These are phyloP conservation scores for Raffaelea deltoideospora DNA, from an alignment of 2,329 filamentous ascomycete species.

Conservation along the genomic window DNA sequence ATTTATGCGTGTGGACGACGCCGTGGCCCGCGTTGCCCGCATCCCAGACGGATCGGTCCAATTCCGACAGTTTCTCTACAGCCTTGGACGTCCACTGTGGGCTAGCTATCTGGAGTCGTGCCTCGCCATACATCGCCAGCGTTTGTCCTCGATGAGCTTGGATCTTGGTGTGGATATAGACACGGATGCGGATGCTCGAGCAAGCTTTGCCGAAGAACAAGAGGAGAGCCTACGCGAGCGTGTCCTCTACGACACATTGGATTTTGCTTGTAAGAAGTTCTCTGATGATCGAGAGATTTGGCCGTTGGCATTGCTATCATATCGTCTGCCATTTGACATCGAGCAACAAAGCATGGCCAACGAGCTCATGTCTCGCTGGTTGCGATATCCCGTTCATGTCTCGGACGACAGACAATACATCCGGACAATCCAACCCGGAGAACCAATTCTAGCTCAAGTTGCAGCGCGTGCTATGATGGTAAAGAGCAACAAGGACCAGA, in stretches of 20 bases:
- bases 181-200: background rate
- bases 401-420: background rate
- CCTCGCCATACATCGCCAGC: too few relatives aligned
- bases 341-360: background rate
- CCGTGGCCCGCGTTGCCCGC: background rate
- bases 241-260: background rate
- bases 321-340: background rate
- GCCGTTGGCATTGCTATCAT: background rate
- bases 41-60: background rate
- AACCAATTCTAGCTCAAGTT: background rate
- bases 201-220: background rate
- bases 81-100: constrained; percentile 1
- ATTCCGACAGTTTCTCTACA: background rate
- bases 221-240: too few relatives aligned
- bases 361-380: constrained; percentile 1
- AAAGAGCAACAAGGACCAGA: background rate
- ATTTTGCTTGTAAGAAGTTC: background rate
- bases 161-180: too few relatives aligned
- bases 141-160: too few relatives aligned
- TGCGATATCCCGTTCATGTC: background rate
- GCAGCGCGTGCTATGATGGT: background rate
- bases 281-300: background rate
- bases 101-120: background rate
- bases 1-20: background rate
- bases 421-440: constrained; percentile 1